Conservation (phyloP, 2,329 filamentous ascomycete species). For the Sclerotinia trifoliorum region DNA sequence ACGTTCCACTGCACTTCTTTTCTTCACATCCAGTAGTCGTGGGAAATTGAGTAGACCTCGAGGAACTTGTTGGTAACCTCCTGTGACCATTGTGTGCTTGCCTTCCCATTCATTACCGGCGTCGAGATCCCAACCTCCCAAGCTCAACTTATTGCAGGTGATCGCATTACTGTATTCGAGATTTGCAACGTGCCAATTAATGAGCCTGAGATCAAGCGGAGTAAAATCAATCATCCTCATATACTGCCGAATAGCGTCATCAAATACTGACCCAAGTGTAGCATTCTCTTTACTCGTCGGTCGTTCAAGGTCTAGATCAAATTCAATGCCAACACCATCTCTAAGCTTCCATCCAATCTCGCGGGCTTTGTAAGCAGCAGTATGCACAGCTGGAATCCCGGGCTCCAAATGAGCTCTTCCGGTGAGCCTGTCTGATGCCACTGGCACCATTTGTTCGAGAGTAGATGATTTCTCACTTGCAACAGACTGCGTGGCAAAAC, state of each 20-base stretch:
- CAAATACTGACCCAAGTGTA: slow-evolving; percentile 86
- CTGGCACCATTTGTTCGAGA: slow-evolving; percentile 55
- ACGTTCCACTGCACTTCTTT: slow-evolving; percentile 68
- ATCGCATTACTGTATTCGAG: slow-evolving; percentile 96
- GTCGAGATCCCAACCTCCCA: slow-evolving; percentile 94
- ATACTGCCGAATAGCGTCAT: slow-evolving; percentile 88
- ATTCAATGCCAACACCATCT: slow-evolving; percentile 58
- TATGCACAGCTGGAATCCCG: slow-evolving; percentile 65
- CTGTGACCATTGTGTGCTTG: slow-evolving; percentile 85
- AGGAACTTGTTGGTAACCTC: slow-evolving; percentile 92
- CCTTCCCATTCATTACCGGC: slow-evolving; percentile 97
- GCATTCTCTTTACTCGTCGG: slow-evolving; percentile 61
- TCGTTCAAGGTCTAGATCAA: slow-evolving; percentile 69
- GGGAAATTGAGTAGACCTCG: slow-evolving; percentile 79
- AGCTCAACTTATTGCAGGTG: slow-evolving; percentile 80
- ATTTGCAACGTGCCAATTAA: slow-evolving; percentile 99
- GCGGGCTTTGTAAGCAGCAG: slow-evolving; percentile 74
- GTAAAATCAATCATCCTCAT: slow-evolving; percentile 77
- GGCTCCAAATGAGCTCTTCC: slow-evolving; percentile 71
- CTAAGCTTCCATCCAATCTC: slow-evolving; percentile 81
- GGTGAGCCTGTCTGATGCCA: slow-evolving; percentile 67
- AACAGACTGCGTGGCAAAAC: slow-evolving; percentile 57
- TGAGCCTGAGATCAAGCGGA: slow-evolving; percentile 80
- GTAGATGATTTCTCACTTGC: slow-evolving; percentile 37
- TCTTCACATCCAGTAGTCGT: slow-evolving; percentile 71